These are phyloP conservation scores for Raddia guianensis DNA, from an alignment of 176 grass and related monocot species.

Conservation along the genomic window DNA sequence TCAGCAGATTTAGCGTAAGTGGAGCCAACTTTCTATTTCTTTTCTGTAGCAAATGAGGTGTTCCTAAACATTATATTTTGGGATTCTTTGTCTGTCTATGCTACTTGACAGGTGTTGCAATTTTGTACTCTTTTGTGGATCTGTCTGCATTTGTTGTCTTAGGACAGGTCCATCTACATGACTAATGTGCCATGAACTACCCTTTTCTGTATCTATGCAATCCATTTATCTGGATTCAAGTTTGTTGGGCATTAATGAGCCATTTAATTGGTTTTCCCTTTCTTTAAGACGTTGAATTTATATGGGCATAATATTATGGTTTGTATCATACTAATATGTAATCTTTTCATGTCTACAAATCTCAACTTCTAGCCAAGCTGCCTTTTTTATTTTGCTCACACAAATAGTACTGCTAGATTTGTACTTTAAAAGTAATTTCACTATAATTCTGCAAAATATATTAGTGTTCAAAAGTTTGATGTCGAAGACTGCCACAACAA, in stretches of 20 bases:
- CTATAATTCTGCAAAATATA: not conserved
- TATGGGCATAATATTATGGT: not conserved
- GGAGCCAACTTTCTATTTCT: conserved; percentile 19
- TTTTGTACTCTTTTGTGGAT: not conserved
- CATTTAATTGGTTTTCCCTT: not conserved
- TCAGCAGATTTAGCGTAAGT: conserved; percentile 81
- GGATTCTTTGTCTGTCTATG: conserved; percentile 20
- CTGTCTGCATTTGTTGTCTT: conserved; percentile 13
- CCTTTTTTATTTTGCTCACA: conserved; percentile 3
- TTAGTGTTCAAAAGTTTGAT: not conserved
- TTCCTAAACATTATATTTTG: not conserved
- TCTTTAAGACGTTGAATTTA: not conserved
- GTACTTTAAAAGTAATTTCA: not conserved
- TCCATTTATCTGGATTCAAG: conserved; percentile 12
- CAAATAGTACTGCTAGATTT: not conserved
- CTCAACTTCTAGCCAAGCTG: not conserved
- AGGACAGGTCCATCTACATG: not conserved
- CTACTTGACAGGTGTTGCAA: conserved; percentile 4
- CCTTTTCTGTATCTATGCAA: not conserved
- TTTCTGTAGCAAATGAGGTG: conserved; percentile 21
- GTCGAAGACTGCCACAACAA: not conserved
- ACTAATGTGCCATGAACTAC: not conserved
- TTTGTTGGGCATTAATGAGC: not conserved
- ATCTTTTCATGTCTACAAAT: not conserved
- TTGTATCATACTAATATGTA: not conserved